A percentile compares a stretch with the other conserved stretches of the same genome.
These are phyloP conservation scores for Xerocomus potaroensis DNA, from an alignment of 768 basidiomycete genomes.

Conservation along the genomic window DNA sequence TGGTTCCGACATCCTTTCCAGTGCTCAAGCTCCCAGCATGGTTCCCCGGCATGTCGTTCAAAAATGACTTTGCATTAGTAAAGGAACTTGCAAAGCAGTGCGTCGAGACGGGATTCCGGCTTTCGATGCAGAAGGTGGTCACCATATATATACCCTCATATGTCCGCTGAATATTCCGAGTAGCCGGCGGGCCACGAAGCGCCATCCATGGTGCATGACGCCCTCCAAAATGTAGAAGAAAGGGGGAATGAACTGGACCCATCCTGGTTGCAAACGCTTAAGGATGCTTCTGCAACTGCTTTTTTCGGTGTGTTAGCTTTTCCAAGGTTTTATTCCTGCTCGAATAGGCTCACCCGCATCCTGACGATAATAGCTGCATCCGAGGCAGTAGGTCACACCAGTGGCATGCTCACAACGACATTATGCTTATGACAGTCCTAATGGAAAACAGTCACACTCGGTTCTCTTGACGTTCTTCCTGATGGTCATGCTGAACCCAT, in stretches of 20 bases:
- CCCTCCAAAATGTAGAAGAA: conserved; percentile 3
- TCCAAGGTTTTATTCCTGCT: no score
- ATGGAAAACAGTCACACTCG: background rate
- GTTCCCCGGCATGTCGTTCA: conserved; percentile 12
- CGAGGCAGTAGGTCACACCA: conserved; percentile 7
- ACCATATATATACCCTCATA: background rate
- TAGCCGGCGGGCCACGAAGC: background rate
- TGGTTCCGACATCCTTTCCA: background rate
- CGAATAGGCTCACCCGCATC: no score
- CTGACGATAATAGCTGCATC: background rate
- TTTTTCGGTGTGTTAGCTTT: conserved; percentile 6
- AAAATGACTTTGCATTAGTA: background rate
- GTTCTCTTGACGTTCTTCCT: conserved; percentile 8
- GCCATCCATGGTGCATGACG: conserved; percentile 12
- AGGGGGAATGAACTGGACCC: background rate
- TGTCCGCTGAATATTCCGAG: background rate
- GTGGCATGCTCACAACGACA: no score
- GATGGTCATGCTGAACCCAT: conserved; percentile 5
- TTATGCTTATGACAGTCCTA: background rate
- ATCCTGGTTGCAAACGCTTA: conserved; percentile 9
- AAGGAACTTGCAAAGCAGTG: background rate
- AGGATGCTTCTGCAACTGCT: conserved; percentile 5
- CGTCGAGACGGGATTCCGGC: conserved; percentile 1
- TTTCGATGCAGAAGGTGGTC: conserved; percentile 6
- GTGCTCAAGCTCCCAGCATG: conserved; percentile 13